Conservation (phyloP, 768 basidiomycete species). For the Termitomyces sp. region DNA sequence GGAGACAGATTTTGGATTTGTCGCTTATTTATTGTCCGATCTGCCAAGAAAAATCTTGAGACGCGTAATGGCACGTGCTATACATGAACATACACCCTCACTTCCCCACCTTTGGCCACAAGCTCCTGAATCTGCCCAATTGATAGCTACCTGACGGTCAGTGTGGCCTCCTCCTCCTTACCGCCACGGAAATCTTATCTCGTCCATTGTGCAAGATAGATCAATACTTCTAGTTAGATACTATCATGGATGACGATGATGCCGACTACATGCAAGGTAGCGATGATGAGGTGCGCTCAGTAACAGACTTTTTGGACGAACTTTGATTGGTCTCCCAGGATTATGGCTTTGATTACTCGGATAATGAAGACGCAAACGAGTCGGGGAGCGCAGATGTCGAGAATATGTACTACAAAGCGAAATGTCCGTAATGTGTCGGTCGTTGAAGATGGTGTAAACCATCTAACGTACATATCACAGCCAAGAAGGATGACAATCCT, state of each 20-base stretch:
- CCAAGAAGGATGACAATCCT: constrained; percentile 90
- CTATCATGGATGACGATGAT: constrained; percentile 84
- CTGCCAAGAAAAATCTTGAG: background rate
- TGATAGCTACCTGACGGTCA: background rate
- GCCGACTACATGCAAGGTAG: constrained; percentile 92
- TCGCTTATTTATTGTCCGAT: no score
- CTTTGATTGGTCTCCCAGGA: constrained; percentile 43
- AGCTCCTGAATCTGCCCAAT: background rate
- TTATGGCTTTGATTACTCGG: constrained; percentile 96
- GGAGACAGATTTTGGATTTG: no score
- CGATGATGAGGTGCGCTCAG: constrained; percentile 64
- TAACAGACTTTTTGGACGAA: background rate
- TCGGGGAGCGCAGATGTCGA: constrained; percentile 85
- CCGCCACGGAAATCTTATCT: background rate
- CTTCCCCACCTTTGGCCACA: background rate
- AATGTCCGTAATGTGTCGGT: constrained; percentile 51
- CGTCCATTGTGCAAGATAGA: background rate
- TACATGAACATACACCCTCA: background rate
- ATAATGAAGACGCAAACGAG: constrained; percentile 78
- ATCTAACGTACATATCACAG: constrained; percentile 34
- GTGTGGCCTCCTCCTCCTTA: background rate
- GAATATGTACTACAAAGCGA: constrained; percentile 98
- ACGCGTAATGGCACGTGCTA: constrained; percentile 4
- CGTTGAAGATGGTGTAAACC: background rate
- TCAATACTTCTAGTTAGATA: constrained; percentile 1